A percentile compares a stretch with the other conserved stretches of the same genome.
Evolutionary conservation across 306 rosid genomes (phyloP).

Genomic region (Cucumis cinereus): DNA sequence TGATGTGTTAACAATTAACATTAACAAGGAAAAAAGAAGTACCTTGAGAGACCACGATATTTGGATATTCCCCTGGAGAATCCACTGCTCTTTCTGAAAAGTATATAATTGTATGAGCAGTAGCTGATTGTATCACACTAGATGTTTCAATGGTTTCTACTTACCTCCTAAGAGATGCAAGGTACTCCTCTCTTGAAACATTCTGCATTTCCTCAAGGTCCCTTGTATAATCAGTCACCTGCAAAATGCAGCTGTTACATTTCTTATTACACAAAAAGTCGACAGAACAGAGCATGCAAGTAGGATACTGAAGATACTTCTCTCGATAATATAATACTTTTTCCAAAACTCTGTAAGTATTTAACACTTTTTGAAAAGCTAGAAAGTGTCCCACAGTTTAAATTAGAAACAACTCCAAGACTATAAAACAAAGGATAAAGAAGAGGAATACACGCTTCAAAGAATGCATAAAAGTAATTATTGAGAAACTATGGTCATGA

Average conservation of each 20-base stretch:
- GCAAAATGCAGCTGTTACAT: constrained; percentile 14
- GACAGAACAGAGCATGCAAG: not conserved
- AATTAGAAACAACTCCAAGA: not conserved
- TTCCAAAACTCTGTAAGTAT: not conserved
- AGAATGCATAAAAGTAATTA: not conserved
- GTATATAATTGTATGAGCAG: constrained; percentile 21
- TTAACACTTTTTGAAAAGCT: not conserved
- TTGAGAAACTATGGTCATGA: not conserved
- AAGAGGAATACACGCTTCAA: not conserved
- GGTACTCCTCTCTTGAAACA: constrained; percentile 89
- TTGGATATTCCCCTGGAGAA: constrained; percentile 93
- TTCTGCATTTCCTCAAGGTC: constrained; percentile 99
- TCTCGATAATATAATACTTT: not conserved
- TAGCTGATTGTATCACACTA: not conserved
- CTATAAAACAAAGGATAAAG: not conserved
- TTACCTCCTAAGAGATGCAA: constrained; percentile 87
- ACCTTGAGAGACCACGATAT: constrained; percentile 93
- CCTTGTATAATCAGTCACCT: constrained; percentile 94
- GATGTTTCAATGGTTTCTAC: constrained; percentile 12
- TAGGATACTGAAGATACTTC: not conserved
- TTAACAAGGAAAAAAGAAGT: constrained; percentile 12
- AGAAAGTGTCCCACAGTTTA: not conserved
- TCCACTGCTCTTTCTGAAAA: constrained; percentile 97
- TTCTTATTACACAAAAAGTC: not conserved
- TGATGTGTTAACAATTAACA: not conserved